Evolutionary conservation across 495 filamentous ascomycete genomes (phyloP), one percentile per base, ranked within the genome.

Genomic region (Daldinia vernicosa): DNA sequence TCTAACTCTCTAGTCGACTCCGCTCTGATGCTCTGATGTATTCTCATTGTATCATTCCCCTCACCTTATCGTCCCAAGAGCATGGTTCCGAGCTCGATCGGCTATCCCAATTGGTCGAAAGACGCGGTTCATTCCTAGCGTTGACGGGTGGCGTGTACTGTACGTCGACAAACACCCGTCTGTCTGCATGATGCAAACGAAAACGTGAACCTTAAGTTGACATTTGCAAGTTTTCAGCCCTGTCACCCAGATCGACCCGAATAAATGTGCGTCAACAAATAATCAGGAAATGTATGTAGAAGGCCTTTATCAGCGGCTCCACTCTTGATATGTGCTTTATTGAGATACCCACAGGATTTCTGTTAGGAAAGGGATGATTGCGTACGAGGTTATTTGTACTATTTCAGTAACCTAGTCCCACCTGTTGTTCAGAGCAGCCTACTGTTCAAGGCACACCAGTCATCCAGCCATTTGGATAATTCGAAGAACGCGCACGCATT

Each of bases 11-110:
- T 52, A 39, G 9, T 47, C 32, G 35, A 14, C 28, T 47, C 63
- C 53, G 39, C 52, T 27, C 53, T 5, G 2, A 14, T 35, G 19
- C 52, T 19, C 40, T 52, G 39, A 39, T 55, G 51, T 63, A 40
- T 35, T 24, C 32, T 65, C 26, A 52, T 51, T 61, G 52, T 66
- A 35, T 55, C 67, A 60, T 50, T 17, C 55, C n/a, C 6, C 32
- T 70, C 33, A 33, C 47, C 45, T 58, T 37, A 24, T 60, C 69
- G 55, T 70, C 61, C 62, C 67, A 56, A 66, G 51, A 57, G 57
- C 32, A 32, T 8, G 57, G 51, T 33, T 19, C 54, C 7, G 11
- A 32, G 9, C 8, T 30, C 11, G 22, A 19, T 53, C 56, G 15
- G 32, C 22, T 15, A 22, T 52, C 14, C 40, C 39, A 61, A 66